Evolutionary conservation across 1,284 basidiomycete species (phyloP).

Genomic region (Naganishia sp.): DNA sequence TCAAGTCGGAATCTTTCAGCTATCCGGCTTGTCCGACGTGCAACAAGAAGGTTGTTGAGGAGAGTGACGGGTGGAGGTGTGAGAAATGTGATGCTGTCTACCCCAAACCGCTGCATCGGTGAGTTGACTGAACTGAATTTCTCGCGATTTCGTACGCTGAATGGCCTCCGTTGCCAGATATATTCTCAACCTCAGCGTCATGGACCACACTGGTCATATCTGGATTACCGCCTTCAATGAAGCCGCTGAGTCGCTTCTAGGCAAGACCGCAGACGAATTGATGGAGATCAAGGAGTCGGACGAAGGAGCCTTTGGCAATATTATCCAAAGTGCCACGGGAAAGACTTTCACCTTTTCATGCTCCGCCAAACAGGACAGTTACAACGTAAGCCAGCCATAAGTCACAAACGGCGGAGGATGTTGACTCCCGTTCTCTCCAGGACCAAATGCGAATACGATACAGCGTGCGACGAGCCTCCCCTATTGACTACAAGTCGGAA

Average conservation of each 20-base stretch:
- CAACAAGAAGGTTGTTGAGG: conserved; percentile 85
- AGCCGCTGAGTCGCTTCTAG: conserved; percentile 74
- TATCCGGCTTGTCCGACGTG: conserved; percentile 92
- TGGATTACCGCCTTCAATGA: conserved; percentile 99
- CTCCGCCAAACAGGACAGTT: conserved; percentile 83
- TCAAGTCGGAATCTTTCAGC: conserved; percentile 80
- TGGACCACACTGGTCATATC: conserved; percentile 82
- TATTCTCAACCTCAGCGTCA: conserved; percentile 82
- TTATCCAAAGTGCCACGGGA: conserved; percentile 69
- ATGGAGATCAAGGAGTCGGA: conserved; percentile 66
- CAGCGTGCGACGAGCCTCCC: conserved; percentile 67
- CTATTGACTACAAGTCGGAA: conserved; percentile 74
- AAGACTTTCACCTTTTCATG: conserved; percentile 80
- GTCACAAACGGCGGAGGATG: not conserved
- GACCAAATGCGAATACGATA: conserved; percentile 78
- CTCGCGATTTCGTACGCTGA: not conserved
- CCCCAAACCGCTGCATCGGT: conserved; percentile 79
- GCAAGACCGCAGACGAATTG: conserved; percentile 77
- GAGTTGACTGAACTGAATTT: conserved; percentile 42
- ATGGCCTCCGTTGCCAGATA: conserved; percentile 61
- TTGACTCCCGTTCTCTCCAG: conserved; percentile 52
- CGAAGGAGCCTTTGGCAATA: conserved; percentile 39
- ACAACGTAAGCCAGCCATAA: conserved; percentile 63
- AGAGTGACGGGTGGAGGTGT: conserved; percentile 76
- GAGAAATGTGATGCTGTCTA: conserved; percentile 87